These are phyloP conservation scores for Pyrenochaeta sp. DNA, from an alignment of 2,329 filamentous ascomycete species.

Conservation along the genomic window DNA sequence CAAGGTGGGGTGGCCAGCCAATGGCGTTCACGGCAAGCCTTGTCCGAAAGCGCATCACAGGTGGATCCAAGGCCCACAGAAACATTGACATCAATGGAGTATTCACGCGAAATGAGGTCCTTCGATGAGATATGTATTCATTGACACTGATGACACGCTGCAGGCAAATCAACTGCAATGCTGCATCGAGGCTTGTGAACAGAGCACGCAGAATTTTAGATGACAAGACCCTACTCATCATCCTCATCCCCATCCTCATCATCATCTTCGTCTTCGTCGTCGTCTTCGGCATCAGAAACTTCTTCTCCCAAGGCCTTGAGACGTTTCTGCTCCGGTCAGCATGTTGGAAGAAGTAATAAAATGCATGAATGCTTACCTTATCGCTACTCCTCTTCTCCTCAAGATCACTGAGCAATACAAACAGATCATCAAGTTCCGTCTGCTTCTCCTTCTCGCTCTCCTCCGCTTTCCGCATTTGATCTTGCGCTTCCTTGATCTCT, in stretches of 20 bases:
- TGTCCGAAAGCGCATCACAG: not conserved
- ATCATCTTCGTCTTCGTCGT: slow-evolving; percentile 43
- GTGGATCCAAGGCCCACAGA: not conserved
- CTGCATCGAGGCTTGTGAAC: not conserved
- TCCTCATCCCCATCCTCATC: slow-evolving; percentile 32
- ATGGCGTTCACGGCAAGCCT: too few species aligned
- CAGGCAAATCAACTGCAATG: not conserved
- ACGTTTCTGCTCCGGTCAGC: slow-evolving; percentile 50
- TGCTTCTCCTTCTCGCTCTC: slow-evolving; percentile 51
- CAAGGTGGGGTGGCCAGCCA: too few species aligned
- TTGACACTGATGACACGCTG: not conserved
- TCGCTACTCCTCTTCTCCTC: slow-evolving; percentile 54
- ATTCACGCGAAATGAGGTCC: too few species aligned
- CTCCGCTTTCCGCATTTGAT: slow-evolving; percentile 51
- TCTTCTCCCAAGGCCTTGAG: slow-evolving; percentile 56
- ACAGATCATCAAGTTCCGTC: slow-evolving; percentile 57
- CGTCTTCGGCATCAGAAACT: slow-evolving; percentile 51
- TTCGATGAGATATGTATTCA: too few species aligned
- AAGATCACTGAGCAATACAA: slow-evolving; percentile 57
- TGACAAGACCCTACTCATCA: slow-evolving; percentile 7
- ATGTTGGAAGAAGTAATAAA: not conserved
- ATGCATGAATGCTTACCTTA: too few species aligned
- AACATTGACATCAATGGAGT: too few species aligned
- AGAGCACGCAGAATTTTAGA: not conserved
- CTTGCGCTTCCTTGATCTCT: slow-evolving; percentile 54